These are phyloP conservation scores for Paraglomus brasilianum DNA, from an alignment of 192 early-diverging fungal genomes.

Conservation along the genomic window DNA sequence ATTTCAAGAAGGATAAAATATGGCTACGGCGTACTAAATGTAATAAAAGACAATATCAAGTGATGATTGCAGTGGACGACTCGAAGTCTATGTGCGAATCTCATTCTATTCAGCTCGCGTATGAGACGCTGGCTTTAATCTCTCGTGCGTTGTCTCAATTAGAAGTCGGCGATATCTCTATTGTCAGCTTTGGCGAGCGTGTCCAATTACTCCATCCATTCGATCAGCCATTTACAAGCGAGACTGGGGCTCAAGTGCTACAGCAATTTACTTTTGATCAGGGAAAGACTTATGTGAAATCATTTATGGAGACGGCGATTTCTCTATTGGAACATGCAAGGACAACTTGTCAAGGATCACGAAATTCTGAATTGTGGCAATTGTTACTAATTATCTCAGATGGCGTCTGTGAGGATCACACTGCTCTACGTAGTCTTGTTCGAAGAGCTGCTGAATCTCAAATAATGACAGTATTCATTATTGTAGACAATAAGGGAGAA, in stretches of 20 bases:
- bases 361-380: conserved; percentile 87
- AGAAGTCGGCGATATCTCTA: conserved; percentile 90
- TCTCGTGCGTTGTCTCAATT: conserved; percentile 90
- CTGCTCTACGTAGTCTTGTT: conserved; percentile 78
- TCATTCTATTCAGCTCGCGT: conserved; percentile 85
- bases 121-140: conserved; percentile 90
- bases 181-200: conserved; percentile 89
- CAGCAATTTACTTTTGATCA: conserved; percentile 90
- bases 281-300: conserved; percentile 81
- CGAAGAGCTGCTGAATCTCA: conserved; percentile 78
- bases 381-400: conserved; percentile 95
- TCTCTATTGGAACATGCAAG: conserved; percentile 75
- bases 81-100: conserved; percentile 96
- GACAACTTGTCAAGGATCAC: conserved; percentile 36
- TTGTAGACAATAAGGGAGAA: conserved; percentile 82
- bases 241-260: conserved; percentile 89
- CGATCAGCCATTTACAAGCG: conserved; percentile 84
- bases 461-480: conserved; percentile 95
- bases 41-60: conserved; percentile 95
- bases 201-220: conserved; percentile 92
- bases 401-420: conserved; percentile 95
- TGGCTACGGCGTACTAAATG: conserved; percentile 98
- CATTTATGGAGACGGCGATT: conserved; percentile 85
- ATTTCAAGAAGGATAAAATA: conserved; percentile 99
- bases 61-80: conserved; percentile 97